Base-by-base conservation (phyloP, 495 filamentous ascomycete species). In the Penicillium argentinense region DNA sequence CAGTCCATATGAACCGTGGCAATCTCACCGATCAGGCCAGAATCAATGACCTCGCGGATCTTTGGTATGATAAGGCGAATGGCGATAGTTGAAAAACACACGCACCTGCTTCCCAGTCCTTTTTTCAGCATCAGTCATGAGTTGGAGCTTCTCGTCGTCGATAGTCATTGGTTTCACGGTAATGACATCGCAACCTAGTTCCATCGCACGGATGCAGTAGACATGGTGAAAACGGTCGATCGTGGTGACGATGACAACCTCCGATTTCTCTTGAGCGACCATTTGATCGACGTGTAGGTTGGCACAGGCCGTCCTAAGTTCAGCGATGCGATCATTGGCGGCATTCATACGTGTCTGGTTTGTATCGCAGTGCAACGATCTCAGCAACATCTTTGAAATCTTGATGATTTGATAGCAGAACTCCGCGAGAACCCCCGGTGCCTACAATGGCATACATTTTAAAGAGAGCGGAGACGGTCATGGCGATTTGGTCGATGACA, bases 91-190 rank as follows among this genome's bases (percentile, higher is more conserved):
- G 40, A 63, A 63, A 3, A 56, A 55, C 3, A 63, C 60, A 3
- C 60, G 40, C 1, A 63, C 50, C n/a, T 44, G 29, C 0, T 30
- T 11, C 9, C 39, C 21, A 18, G 60, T 63, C 5, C 53, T 47
- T 1, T 54, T 47, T 1, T 57, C 60, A 2, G 60, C 60, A 7
- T 44, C 42, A 34, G 59, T 25, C 45, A 79, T 78, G 18, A 62
- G 59, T 0, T 59, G 63, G 53, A 74, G 78, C 5, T 73, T 70
- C 12, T 68, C 62, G 2, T 68, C 76, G 54, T 79, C 76, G 57
- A 78, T 69, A 7, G 72, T 77, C 78, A 81, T 81, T 28, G 78
- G 78, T 38, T 81, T 81, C 47, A 79, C 76, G 9, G 70, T 78
- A 30, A 80, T 63, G 7, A 78, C 76, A 58, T 73, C 68, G 53